Evolutionary conservation across 305 asterid species (phyloP).

Genomic region (Andrographis paniculata): DNA sequence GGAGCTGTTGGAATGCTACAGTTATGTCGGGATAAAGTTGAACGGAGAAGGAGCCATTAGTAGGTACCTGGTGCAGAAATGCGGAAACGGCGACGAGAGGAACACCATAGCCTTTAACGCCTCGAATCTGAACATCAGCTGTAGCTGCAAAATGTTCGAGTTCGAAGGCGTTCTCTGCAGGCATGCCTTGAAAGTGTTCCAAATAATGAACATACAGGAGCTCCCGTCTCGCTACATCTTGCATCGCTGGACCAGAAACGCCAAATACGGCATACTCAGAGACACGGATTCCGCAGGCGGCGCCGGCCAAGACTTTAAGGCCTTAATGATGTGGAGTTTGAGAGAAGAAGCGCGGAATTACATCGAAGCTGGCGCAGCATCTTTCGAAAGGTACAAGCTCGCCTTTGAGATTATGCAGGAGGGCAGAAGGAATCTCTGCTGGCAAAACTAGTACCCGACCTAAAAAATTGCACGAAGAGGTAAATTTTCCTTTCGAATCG

Average conservation of each 20-base stretch:
- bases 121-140: conserved; percentile 64
- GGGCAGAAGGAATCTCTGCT: conserved; percentile 81
- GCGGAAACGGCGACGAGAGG: conserved; percentile 74
- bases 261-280: conserved; percentile 64
- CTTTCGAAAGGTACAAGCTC: conserved; percentile 69
- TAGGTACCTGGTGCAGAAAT: conserved; percentile 79
- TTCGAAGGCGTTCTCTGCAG: conserved; percentile 89
- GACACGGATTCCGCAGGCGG: conserved; percentile 75
- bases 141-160: conserved; percentile 93
- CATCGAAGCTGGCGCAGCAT: conserved; percentile 73
- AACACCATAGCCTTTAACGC: conserved; percentile 83
- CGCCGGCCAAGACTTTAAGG: conserved; percentile 54
- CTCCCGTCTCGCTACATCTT: conserved; percentile 76
- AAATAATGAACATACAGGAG: conserved; percentile 81
- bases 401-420: conserved; percentile 96
- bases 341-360: conserved; percentile 80
- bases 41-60: conserved; percentile 81
- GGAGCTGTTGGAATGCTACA: conserved; percentile 86
- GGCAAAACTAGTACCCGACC: conserved; percentile 51
- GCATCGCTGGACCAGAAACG: conserved; percentile 82
- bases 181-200: conserved; percentile 80
- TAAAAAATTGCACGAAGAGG: neutral
- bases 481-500: neutral
- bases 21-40: conserved; percentile 74
- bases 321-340: conserved; percentile 87